Conservation (phyloP, 1,139 yeast genomes). For the Hyphopichia fennica region DNA sequence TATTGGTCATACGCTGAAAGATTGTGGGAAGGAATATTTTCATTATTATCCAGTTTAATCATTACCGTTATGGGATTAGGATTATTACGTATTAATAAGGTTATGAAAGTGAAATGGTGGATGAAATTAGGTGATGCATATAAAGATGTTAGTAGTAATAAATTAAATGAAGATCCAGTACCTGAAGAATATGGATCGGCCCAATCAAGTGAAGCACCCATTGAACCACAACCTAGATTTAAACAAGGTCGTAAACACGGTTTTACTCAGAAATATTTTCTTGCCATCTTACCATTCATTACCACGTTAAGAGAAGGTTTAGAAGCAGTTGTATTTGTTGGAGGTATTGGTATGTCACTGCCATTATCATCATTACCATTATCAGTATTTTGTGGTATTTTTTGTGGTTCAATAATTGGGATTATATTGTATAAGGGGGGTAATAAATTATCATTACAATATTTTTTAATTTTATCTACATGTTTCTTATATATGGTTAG, state of each 20-base stretch:
- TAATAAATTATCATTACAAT: slow-evolving; percentile 40
- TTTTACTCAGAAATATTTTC: slow-evolving; percentile 33
- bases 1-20: slow-evolving; percentile 83
- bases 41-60: slow-evolving; percentile 74
- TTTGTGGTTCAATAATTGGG: slow-evolving; percentile 37
- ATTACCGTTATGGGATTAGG: slow-evolving; percentile 91
- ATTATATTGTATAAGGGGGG: slow-evolving; percentile 42
- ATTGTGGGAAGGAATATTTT: slow-evolving; percentile 89
- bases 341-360: slow-evolving; percentile 46
- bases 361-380: slow-evolving; percentile 42
- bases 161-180: background rate
- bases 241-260: slow-evolving; percentile 4
- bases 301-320: slow-evolving; percentile 49
- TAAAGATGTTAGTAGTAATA: slow-evolving; percentile 13
- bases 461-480: slow-evolving; percentile 41
- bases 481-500: slow-evolving; percentile 45
- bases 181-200: background rate
- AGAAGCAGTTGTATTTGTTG: slow-evolving; percentile 50
- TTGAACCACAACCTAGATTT: background rate
- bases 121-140: slow-evolving; percentile 46
- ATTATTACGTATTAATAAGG: slow-evolving; percentile 75
- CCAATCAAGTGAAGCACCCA: background rate
- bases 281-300: slow-evolving; percentile 43
- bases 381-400: slow-evolving; percentile 36
- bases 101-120: slow-evolving; percentile 54